Conservation (phyloP, 306 rosid genomes). For the Lathyrus aphaca region DNA sequence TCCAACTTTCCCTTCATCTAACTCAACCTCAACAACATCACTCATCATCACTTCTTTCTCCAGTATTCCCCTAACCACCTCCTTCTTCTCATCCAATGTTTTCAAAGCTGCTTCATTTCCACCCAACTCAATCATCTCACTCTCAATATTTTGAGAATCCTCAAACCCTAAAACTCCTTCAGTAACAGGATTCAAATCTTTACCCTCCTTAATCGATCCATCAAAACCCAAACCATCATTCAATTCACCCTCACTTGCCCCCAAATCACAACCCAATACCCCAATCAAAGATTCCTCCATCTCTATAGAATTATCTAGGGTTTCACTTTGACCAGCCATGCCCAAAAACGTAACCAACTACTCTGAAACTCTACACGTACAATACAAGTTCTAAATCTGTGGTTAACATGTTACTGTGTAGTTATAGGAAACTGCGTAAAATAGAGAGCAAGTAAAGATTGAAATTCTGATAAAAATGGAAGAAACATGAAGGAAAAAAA, state of each 20-base stretch:
- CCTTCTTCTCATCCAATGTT: conserved; percentile 42
- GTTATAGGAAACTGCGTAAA: not conserved
- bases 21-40: conserved; percentile 34
- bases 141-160: conserved; percentile 40
- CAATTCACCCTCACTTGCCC: conserved; percentile 30
- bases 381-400: conserved; percentile 40
- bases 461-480: too few relatives aligned
- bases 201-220: conserved; percentile 38
- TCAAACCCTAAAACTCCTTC: conserved; percentile 41
- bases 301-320: conserved; percentile 39
- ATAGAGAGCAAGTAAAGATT: not conserved
- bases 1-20: conserved; percentile 44
- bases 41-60: conserved; percentile 27
- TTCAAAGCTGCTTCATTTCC: conserved; percentile 40
- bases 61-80: conserved; percentile 16
- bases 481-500: too few relatives aligned
- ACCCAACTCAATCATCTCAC: conserved; percentile 14
- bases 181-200: conserved; percentile 37
- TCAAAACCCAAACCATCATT: conserved; percentile 34
- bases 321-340: conserved; percentile 45
- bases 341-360: conserved; percentile 38
- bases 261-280: conserved; percentile 69
- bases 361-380: conserved; percentile 47
- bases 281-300: conserved; percentile 49
- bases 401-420: conserved; percentile 56